Conservation (phyloP, 805 yeast genomes). For the Myxozyma neglecta region DNA sequence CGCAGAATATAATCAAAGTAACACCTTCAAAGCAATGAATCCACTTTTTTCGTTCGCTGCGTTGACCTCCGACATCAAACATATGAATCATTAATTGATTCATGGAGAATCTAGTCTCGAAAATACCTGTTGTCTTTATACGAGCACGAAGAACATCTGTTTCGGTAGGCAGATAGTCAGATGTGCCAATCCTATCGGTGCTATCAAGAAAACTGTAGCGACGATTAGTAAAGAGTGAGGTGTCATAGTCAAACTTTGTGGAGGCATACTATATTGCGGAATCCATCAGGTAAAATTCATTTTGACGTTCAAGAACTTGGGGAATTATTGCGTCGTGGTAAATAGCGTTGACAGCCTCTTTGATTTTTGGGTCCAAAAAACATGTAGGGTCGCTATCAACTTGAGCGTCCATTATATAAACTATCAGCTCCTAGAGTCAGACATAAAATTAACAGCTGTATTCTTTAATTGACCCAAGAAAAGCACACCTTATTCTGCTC, state of each 20-base stretch:
- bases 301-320: constrained; percentile 56
- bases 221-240: background rate
- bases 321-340: constrained; percentile 61
- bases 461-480: background rate
- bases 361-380: constrained; percentile 52
- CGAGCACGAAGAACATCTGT: constrained; percentile 83
- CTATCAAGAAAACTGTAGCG: constrained; percentile 57
- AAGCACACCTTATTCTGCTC: constrained; percentile 7
- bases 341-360: constrained; percentile 50
- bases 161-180: constrained; percentile 67
- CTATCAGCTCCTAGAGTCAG: constrained; percentile 17
- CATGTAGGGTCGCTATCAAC: constrained; percentile 50
- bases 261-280: constrained; percentile 60
- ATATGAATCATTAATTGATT: constrained; percentile 64
- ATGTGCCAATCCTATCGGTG: constrained; percentile 57
- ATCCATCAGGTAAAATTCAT: constrained; percentile 79
- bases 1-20: constrained; percentile 84
- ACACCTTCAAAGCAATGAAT: constrained; percentile 95
- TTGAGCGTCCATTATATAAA: constrained; percentile 21
- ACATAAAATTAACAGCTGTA: background rate
- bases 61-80: constrained; percentile 92
- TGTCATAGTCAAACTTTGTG: too few species aligned
- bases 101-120: constrained; percentile 75
- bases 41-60: constrained; percentile 96
- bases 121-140: constrained; percentile 89